Evolutionary conservation across 1,284 basidiomycete genomes (phyloP).

Genomic region (Cutaneotrichosporon sp.): DNA sequence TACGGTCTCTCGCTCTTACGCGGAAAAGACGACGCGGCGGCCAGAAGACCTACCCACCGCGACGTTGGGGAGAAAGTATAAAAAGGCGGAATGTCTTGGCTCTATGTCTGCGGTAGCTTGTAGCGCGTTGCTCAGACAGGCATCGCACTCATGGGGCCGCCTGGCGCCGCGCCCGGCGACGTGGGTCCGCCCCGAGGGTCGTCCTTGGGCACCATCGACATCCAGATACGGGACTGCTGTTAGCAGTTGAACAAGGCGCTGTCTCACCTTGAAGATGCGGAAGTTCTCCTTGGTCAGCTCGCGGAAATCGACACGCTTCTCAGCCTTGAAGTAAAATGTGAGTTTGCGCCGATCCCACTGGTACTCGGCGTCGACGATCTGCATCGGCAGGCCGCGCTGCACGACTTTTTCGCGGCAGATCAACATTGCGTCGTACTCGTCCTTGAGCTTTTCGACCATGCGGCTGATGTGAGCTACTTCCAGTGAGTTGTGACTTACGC

Average conservation of each 20-base stretch:
- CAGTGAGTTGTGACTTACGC: conserved; percentile 60
- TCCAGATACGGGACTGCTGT: conserved; percentile 45
- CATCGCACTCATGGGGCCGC: not conserved
- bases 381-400: conserved; percentile 93
- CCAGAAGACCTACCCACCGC: not conserved
- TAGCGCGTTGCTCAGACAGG: conserved; percentile 6
- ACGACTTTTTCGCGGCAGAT: conserved; percentile 87
- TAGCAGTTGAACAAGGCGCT: not conserved
- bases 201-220: conserved; percentile 49
- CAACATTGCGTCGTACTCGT: conserved; percentile 88
- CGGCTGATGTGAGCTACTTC: conserved; percentile 56
- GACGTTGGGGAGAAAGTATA: conserved; percentile 1
- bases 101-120: conserved; percentile 25
- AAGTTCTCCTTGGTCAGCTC: conserved; percentile 63
- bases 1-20: conserved; percentile 13
- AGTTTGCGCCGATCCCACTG: conserved; percentile 98
- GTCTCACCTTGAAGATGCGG: conserved; percentile 47
- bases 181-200: conserved; percentile 23
- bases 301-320: conserved; percentile 94
- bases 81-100: conserved; percentile 12
- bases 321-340: conserved; percentile 95
- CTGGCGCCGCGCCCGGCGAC: not conserved
- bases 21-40: conserved; percentile 3
- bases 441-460: conserved; percentile 75
- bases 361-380: conserved; percentile 96